Evolutionary conservation across 345 rosid species (phyloP).

Genomic region (Viola odorata): DNA sequence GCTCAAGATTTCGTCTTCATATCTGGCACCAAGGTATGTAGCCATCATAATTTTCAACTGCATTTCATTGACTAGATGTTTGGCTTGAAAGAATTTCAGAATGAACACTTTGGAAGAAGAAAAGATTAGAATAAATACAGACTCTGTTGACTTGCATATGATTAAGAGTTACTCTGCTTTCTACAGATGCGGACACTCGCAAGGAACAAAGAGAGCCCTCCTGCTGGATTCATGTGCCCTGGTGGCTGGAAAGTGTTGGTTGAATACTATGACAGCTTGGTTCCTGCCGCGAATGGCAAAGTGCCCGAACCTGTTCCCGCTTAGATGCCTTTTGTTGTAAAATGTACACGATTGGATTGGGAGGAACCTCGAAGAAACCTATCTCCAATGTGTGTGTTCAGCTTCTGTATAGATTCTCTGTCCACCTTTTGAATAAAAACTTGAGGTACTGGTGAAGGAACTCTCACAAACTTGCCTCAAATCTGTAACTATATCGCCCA

Average conservation of each 20-base stretch:
- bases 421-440: constrained; percentile 25
- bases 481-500: constrained; percentile 22
- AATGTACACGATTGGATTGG: constrained; percentile 17
- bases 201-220: constrained; percentile 86
- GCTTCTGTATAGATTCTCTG: constrained; percentile 16
- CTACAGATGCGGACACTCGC: constrained; percentile 87
- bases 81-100: too few relatives aligned
- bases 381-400: constrained; percentile 11
- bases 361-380: constrained; percentile 13
- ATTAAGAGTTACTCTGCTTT: constrained; percentile 12
- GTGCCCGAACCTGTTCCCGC: constrained; percentile 56
- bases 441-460: constrained; percentile 16
- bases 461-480: constrained; percentile 22
- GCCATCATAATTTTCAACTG: not conserved
- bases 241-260: constrained; percentile 93
- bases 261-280: constrained; percentile 74
- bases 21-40: constrained; percentile 87
- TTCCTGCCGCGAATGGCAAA: constrained; percentile 44
- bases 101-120: too few relatives aligned
- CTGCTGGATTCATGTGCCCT: constrained; percentile 97
- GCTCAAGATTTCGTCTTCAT: constrained; percentile 89
- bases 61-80: too few relatives aligned
- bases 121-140: too few relatives aligned
- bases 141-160: not conserved
- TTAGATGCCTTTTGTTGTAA: constrained; percentile 30